These are phyloP conservation scores for Mikania micrantha DNA, from an alignment of 129 eudicot genomes.

Conservation along the genomic window DNA sequence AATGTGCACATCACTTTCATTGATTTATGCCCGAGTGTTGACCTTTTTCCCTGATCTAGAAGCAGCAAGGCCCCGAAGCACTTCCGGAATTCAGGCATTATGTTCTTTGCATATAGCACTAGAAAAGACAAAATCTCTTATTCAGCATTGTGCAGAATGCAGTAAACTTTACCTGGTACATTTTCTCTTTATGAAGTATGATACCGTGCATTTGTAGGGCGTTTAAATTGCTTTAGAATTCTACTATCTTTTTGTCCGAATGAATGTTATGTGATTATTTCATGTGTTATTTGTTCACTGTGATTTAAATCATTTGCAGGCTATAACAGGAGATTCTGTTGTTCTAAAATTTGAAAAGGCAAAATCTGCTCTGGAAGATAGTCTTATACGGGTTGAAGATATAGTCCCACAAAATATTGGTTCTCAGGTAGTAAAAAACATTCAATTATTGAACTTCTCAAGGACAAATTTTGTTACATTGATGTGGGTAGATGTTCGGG, in stretches of 20 bases:
- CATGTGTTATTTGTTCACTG: not conserved
- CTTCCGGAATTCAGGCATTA: slow-evolving; percentile 88
- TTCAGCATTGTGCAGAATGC: slow-evolving; percentile 90
- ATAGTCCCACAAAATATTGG: slow-evolving; percentile 89
- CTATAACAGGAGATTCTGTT: slow-evolving; percentile 87
- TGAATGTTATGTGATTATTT: not conserved
- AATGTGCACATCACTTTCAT: slow-evolving; percentile 67
- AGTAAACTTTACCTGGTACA: slow-evolving; percentile 92
- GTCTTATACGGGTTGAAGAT: slow-evolving; percentile 82
- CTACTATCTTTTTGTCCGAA: not conserved
- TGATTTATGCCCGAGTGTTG: slow-evolving; percentile 59
- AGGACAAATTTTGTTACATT: not conserved
- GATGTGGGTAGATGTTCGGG: not conserved
- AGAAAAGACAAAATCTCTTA: slow-evolving; percentile 82
- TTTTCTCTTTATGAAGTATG: not conserved
- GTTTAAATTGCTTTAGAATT: not conserved
- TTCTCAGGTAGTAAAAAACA: slow-evolving; percentile 56
- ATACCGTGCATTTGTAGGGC: not conserved
- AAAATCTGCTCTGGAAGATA: slow-evolving; percentile 67
- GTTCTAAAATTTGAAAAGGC: slow-evolving; percentile 83
- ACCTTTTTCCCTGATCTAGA: slow-evolving; percentile 71
- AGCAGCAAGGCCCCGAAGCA: slow-evolving; percentile 95
- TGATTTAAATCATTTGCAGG: slow-evolving; percentile 40
- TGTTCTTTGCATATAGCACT: slow-evolving; percentile 88
- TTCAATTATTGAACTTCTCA: not conserved